Evolutionary conservation across 2,329 filamentous ascomycete species (phyloP), one percentile per base, ranked within the genome.

Genomic region (Nemania sp.): DNA sequence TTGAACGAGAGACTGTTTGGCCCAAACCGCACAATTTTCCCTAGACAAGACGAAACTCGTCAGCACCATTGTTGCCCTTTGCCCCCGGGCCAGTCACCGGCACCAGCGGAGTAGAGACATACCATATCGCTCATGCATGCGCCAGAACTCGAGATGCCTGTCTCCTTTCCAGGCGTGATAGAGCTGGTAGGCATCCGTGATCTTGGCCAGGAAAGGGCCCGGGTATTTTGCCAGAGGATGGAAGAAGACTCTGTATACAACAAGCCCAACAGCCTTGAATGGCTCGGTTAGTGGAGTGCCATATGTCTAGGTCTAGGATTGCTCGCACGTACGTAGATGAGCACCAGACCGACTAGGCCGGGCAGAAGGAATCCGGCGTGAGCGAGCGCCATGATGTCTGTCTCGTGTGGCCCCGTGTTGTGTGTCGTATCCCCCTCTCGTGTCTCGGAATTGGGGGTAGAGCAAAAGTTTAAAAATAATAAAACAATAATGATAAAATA

Each of bases 1-100:
- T 95, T 94, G 78, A 96, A 85, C 1, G 88, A 91, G 43, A 96
- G 78, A 62, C 85, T 86, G 74, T 92, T 91, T 46, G 91, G 91
- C 0, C 89, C 90, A 66, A 89, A 90, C 29, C 91, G 89, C n/a
- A 94, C 89, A 52, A 87, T 74, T n/a, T 80, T 78, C 67, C 86
- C 84, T 86, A 1, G 0, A 17, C 10, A 2, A 48, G 15, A 49
- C 62, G 37, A 37, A 9, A 48, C 25, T 7, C 25, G 69, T 15
- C 62, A 68, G 5, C 25, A 35, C 18, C 13, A 15, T 10, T 52
- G 32, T 21, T 35, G 5, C n/a, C 34, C 42, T 6, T 58, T n/a
- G 5, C 7, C 20, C 20, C 4, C 4, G 11, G 17, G 9, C 17
- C 25, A 29, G 25, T 40, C 12, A 13, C 45, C 18, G 10, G 17